Evolutionary conservation across 768 basidiomycete genomes (phyloP).

Genomic region (Paxillus involutus): DNA sequence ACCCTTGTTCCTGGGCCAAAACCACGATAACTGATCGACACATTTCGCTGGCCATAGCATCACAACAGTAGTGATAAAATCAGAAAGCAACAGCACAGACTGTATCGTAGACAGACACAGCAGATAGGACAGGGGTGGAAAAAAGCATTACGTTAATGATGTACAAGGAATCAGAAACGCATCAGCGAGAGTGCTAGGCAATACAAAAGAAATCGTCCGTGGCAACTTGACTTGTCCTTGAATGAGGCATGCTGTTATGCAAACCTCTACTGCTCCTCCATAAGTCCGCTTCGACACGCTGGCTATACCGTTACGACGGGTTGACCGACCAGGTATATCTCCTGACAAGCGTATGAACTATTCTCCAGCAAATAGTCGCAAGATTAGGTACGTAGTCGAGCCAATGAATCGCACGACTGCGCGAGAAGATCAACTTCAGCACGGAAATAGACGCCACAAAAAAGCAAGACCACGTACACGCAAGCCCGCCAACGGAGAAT

Average conservation of each 20-base stretch:
- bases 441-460: not conserved
- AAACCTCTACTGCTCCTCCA: not conserved
- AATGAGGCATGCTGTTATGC: not conserved
- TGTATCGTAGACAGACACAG: not conserved
- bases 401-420: conserved; percentile 85
- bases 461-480: conserved; percentile 54
- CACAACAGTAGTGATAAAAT: too few relatives aligned
- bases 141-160: not conserved
- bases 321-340: not conserved
- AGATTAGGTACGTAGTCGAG: conserved; percentile 76
- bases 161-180: not conserved
- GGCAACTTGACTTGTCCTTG: not conserved
- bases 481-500: conserved; percentile 85
- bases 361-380: conserved; percentile 89
- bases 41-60: too few relatives aligned
- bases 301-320: not conserved
- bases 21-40: too few relatives aligned
- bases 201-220: conserved; percentile 12
- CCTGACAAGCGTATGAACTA: conserved; percentile 26
- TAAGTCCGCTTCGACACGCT: not conserved
- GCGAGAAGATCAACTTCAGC: not conserved
- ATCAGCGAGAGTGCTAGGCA: not conserved
- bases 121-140: not conserved
- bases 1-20: too few relatives aligned
- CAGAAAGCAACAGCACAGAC: conserved; percentile 6